Base-by-base conservation (phyloP, 805 yeast species). In the Pichia exigua region DNA sequence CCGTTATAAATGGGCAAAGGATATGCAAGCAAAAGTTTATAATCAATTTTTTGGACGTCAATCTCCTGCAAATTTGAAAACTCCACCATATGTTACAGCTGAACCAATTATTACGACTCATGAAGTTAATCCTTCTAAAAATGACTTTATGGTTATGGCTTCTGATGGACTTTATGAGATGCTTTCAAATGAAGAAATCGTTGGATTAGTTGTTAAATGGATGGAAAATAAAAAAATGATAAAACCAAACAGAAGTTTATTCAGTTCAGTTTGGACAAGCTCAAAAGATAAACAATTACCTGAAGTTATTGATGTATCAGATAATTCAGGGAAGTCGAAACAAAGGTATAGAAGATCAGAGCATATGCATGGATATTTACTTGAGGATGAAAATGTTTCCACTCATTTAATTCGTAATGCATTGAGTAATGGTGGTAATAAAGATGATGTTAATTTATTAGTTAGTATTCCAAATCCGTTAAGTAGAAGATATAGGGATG, bases 11-110 rank as follows among this genome's bases (percentile, higher is more conserved):
- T 77, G 95, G 74, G 80, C 90, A 15, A 67, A 65, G 12, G 81
- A 83, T 22, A 77, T 88, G 51, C 97, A 95, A 61, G 84, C 84
- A 46, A 71, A 76, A 52, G 75, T 87, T 24, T 83, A 87, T 59
- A 76, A 83, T 55, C 83, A 82, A 60, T 83, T 90, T 58, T 91
- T 92, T 65, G 95, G 96, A 38, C 78, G 92, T 64, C 70, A 78
- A 52, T 78, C 87, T 24, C 95, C 95, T 32, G 78, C 79, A 48
- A 78, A 81, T 58, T 75, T 88, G 54, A 73, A 82, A 54, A 85
- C 97, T 2, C 99, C 99, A 3, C 99, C 99, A 0, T 94, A 94
- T 66, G 97, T 94, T 39, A 94, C 99, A 1, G 98, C 99, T 0
- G 91, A 85, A 65, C 99, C 99, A 0, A 95, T 86, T 28, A 76